phyloP scores from a whole-genome alignment of 164 flowering plant species.

The Kalanchoe fedtschenkoi region DNA sequence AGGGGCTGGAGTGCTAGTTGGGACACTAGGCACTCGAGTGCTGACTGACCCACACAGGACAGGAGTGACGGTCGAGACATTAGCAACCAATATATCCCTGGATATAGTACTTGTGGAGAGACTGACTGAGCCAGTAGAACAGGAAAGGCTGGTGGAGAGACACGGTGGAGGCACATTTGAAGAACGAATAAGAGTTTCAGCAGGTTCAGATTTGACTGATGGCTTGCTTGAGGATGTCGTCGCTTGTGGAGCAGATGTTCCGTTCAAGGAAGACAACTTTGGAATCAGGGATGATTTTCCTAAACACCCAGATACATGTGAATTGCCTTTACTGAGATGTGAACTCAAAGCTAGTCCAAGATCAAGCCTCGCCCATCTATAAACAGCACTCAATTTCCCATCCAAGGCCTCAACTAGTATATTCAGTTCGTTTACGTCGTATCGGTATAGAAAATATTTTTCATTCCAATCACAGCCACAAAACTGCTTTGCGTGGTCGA shows the following conservation, averaged over 20 bases:
- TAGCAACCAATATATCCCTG: not conserved
- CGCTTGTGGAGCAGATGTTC: conserved; percentile 8
- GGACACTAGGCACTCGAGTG: not conserved
- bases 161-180: not conserved
- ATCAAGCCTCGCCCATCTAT: conserved; percentile 81
- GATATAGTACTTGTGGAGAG: not conserved
- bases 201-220: conserved; percentile 5
- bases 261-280: conserved; percentile 11
- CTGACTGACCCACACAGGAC: not conserved
- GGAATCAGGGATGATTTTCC: conserved; percentile 15
- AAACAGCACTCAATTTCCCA: conserved; percentile 78
- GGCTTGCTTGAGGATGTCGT: conserved; percentile 12
- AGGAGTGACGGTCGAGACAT: not conserved
- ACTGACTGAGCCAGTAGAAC: not conserved
- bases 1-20: not conserved
- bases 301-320: conserved; percentile 9
- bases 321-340: conserved; percentile 28
- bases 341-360: conserved; percentile 65
- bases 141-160: not conserved
- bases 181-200: not conserved
- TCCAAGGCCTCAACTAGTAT: conserved; percentile 66
- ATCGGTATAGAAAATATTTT: conserved; percentile 58
- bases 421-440: conserved; percentile 51
- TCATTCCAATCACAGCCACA: conserved; percentile 59
- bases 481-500: conserved; percentile 63